Evolutionary conservation across 331 rosid genomes (phyloP), one percentile per base, ranked within the genome.

Genomic region (Acacia pycnantha): DNA sequence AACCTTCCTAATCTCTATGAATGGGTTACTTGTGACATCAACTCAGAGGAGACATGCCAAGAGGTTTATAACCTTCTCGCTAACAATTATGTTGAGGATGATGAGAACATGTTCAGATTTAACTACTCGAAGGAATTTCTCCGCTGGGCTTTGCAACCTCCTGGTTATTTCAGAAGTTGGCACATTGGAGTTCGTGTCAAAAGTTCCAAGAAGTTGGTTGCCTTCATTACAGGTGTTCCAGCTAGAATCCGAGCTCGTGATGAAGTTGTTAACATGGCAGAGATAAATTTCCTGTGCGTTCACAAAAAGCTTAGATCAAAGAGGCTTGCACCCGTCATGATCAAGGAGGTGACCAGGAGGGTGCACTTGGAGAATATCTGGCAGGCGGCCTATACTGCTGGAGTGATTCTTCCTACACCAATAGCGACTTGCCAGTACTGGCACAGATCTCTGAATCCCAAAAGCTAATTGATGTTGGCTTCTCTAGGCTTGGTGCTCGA

Each of bases 271-370:
- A 89, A 73, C 56, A 94, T 91, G 98, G 97, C 98, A 6, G 98
- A 94, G 88, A 93, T 94, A 76, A 94, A 94, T 79, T 94, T 94
- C 81, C 82, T 94, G 46, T 94, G 98, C 26, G 98, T 94, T 69
- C 98, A 94, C 66, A 94, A 94, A 91, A 94, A 91, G 91, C 98
- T 94, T 47, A 88, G 98, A 79, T 93, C 97, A 0, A 95, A 95
- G 89, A 91, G 98, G 83, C 97, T 95, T 79, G 98, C 98, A 6
- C 98, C 98, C 61, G 98, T 93, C 46, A 95, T 95, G 98, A 95
- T 95, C 85, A 95, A 95, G 88, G 98, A 95, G 87, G 98, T 95
- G 35, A 95, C 98, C 26, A 83, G 98, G 86, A 90, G 98, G 89
- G 98, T 95, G 80, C 97, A 93, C 87, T 78, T 93, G 93, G 98